Conservation (phyloP, 1,139 yeast genomes). For the Geotrichum reessii region DNA sequence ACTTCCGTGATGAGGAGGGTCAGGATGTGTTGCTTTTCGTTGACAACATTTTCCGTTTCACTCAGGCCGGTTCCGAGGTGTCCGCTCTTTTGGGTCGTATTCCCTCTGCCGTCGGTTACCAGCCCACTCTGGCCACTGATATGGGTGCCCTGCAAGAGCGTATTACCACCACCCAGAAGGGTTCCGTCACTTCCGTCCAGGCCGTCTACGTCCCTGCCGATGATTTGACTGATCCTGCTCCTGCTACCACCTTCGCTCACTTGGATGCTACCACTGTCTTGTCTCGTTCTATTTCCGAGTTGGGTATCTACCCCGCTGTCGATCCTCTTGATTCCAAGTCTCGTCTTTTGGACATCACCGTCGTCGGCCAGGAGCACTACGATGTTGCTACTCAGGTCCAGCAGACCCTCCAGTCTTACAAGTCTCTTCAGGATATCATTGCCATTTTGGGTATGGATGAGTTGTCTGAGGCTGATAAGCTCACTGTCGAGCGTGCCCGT, state of each 20-base stretch:
- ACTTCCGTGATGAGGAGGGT: conserved; percentile 99
- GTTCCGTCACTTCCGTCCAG: conserved; percentile 99
- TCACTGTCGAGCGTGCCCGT: conserved; percentile 99
- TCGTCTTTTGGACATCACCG: conserved; percentile 93
- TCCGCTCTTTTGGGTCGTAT: conserved; percentile 99
- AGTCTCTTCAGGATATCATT: conserved; percentile 99
- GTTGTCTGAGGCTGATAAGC: conserved; percentile 96
- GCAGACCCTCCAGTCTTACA: conserved; percentile 98
- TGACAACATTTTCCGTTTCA: conserved; percentile 99
- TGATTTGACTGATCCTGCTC: conserved; percentile 99
- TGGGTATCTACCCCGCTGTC: conserved; percentile 99
- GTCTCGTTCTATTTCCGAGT: conserved; percentile 98
- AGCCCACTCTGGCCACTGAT: conserved; percentile 99
- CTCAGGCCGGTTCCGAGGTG: conserved; percentile 99
- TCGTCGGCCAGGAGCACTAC: conserved; percentile 98
- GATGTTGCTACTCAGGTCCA: conserved; percentile 91
- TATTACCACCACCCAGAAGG: conserved; percentile 98
- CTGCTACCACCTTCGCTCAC: conserved; percentile 99
- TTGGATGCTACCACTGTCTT: conserved; percentile 99
- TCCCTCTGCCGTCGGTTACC: conserved; percentile 99
- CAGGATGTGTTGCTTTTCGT: conserved; percentile 99
- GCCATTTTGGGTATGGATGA: conserved; percentile 99
- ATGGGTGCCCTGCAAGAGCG: conserved; percentile 99
- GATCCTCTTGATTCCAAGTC: conserved; percentile 99
- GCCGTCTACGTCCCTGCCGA: conserved; percentile 99